Evolutionary conservation across 768 basidiomycete genomes (phyloP).

Genomic region (Pleurotus tuoliensis): DNA sequence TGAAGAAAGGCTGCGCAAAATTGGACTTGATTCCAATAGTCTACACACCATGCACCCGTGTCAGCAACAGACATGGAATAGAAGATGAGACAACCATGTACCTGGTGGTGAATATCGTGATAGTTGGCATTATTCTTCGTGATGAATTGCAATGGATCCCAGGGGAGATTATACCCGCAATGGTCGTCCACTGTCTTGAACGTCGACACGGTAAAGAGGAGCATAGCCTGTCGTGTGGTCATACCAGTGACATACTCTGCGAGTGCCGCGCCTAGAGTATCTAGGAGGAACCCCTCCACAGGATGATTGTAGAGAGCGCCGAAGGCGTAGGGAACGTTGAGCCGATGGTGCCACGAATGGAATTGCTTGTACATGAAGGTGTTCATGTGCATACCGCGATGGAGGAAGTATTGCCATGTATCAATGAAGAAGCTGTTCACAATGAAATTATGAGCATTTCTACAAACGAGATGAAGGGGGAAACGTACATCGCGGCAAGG

Average conservation of each 20-base stretch:
- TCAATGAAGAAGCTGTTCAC: slow-evolving; percentile 80
- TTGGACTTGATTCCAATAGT: slow-evolving; percentile 90
- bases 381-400: slow-evolving; percentile 88
- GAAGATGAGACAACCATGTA: slow-evolving; percentile 23
- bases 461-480: not conserved
- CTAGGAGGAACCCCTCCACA: slow-evolving; percentile 88
- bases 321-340: slow-evolving; percentile 96
- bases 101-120: slow-evolving; percentile 98
- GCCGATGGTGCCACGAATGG: slow-evolving; percentile 92
- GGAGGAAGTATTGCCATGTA: slow-evolving; percentile 97
- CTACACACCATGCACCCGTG: slow-evolving; percentile 24
- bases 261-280: slow-evolving; percentile 74
- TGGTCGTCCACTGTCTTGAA: slow-evolving; percentile 96
- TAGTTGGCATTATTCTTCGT: slow-evolving; percentile 92
- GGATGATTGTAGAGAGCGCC: slow-evolving; percentile 98
- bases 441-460: not conserved
- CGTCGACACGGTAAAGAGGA: slow-evolving; percentile 81
- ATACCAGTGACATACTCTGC: slow-evolving; percentile 69
- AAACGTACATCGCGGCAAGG: slow-evolving; percentile 78
- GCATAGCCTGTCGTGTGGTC: slow-evolving; percentile 74
- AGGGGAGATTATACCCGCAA: slow-evolving; percentile 86
- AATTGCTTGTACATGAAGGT: slow-evolving; percentile 87
- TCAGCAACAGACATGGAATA: not conserved
- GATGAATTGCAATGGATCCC: slow-evolving; percentile 86
- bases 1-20: slow-evolving; percentile 93